Conservation (phyloP, 805 yeast species). For the Lachancea mirantina region DNA sequence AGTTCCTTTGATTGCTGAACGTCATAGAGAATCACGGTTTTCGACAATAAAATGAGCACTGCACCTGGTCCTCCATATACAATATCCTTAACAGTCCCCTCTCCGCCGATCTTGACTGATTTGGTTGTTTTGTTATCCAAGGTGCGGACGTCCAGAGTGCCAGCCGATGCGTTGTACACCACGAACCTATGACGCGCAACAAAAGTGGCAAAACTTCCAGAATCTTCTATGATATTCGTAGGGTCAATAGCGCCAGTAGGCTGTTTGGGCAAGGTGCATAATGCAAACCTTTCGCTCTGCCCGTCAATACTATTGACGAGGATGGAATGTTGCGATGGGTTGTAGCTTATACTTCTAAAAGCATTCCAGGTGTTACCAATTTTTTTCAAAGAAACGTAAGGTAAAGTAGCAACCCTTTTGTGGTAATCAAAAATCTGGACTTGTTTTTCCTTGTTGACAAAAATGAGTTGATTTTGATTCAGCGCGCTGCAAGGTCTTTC, state of each 20-base stretch:
- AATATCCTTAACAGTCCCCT: conserved; percentile 61
- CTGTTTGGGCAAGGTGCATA: conserved; percentile 74
- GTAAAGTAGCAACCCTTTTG: conserved; percentile 58
- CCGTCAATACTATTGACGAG: conserved; percentile 69
- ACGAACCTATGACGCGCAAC: conserved; percentile 94
- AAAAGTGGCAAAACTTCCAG: conserved; percentile 79
- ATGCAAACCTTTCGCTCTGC: conserved; percentile 62
- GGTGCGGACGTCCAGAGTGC: conserved; percentile 75
- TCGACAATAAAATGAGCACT: conserved; percentile 64
- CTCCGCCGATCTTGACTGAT: conserved; percentile 63
- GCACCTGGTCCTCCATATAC: conserved; percentile 77
- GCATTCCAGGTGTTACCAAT: conserved; percentile 83
- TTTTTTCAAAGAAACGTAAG: conserved; percentile 76
- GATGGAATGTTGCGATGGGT: conserved; percentile 85
- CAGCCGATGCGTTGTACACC: conserved; percentile 57
- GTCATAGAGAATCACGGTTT: conserved; percentile 74
- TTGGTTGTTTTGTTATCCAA: conserved; percentile 77
- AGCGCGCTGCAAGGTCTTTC: conserved; percentile 76
- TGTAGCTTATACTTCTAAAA: conserved; percentile 77
- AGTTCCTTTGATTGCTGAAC: conserved; percentile 85
- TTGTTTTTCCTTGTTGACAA: conserved; percentile 77
- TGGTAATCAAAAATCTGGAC: conserved; percentile 71
- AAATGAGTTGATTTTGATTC: conserved; percentile 69
- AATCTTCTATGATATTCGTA: conserved; percentile 67
- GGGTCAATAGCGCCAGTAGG: conserved; percentile 94